Evolutionary conservation across 495 filamentous ascomycete genomes (phyloP).

Genomic region (Penicillium malachiteum): DNA sequence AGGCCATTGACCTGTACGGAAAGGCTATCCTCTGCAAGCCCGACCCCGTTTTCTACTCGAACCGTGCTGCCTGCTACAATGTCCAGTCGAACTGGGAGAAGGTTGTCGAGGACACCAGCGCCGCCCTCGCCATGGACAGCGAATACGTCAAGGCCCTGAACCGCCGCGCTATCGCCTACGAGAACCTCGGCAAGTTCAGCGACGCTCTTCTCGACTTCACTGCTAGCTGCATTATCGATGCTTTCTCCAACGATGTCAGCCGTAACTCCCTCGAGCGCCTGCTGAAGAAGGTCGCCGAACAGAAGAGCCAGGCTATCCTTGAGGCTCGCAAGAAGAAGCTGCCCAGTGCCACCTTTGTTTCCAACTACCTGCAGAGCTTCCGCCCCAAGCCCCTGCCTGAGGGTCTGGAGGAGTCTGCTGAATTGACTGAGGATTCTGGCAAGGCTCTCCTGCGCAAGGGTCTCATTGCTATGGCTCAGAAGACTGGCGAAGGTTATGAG

Average conservation of each 20-base stretch:
- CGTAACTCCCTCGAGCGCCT: slow-evolving; percentile 88
- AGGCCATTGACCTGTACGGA: slow-evolving; percentile 89
- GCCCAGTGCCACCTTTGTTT: slow-evolving; percentile 92
- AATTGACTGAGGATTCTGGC: slow-evolving; percentile 74
- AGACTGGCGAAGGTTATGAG: slow-evolving; percentile 86
- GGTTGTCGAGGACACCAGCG: slow-evolving; percentile 95
- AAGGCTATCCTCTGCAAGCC: slow-evolving; percentile 96
- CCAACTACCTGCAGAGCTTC: slow-evolving; percentile 99
- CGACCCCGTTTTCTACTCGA: slow-evolving; percentile 98
- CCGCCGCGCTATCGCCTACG: slow-evolving; percentile 92
- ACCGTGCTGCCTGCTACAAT: slow-evolving; percentile 96
- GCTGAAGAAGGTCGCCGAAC: slow-evolving; percentile 94
- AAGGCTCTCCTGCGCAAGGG: slow-evolving; percentile 83
- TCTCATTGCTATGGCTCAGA: slow-evolving; percentile 73
- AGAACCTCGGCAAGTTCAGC: slow-evolving; percentile 85
- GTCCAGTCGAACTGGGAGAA: slow-evolving; percentile 89
- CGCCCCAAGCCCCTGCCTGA: slow-evolving; percentile 71
- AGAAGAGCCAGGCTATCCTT: slow-evolving; percentile 85
- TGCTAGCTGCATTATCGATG: slow-evolving; percentile 97
- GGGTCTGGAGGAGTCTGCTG: slow-evolving; percentile 76
- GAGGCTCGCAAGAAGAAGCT: slow-evolving; percentile 76
- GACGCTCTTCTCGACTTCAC: slow-evolving; percentile 97
- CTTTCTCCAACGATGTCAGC: slow-evolving; percentile 84
- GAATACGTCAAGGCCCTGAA: slow-evolving; percentile 98
- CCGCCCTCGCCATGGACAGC: slow-evolving; percentile 85